Evolutionary conservation across 2,329 filamentous ascomycete genomes (phyloP).

Genomic region (Alternaria hordeiaustralica): DNA sequence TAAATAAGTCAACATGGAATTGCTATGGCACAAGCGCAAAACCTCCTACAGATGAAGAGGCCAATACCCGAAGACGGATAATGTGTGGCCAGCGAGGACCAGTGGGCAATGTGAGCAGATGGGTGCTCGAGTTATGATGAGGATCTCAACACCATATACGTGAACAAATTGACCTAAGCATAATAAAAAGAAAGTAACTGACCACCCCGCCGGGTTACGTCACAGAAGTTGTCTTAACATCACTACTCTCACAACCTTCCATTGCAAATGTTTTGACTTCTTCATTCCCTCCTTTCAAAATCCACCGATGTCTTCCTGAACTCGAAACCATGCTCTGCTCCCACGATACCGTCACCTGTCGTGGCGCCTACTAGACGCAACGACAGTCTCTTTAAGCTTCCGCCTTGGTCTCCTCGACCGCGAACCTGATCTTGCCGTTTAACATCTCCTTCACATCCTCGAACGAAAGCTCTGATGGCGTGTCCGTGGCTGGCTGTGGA

Average conservation of each 20-base stretch:
- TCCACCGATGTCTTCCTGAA: neutral
- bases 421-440: neutral
- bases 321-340: neutral
- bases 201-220: neutral
- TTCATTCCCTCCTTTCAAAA: neutral
- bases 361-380: neutral
- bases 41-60: neutral
- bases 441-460: neutral
- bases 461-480: neutral
- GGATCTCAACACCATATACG: neutral
- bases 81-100: neutral
- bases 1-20: neutral
- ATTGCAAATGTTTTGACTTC: neutral
- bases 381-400: neutral
- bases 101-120: neutral
- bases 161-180: rapidly evolving
- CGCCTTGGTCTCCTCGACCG: neutral
- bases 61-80: neutral
- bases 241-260: neutral
- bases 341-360: neutral
- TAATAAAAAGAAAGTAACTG: neutral
- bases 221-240: neutral
- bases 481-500: neutral
- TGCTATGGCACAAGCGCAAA: neutral
- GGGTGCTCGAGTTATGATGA: neutral